Evolutionary conservation across 2,329 filamentous ascomycete species (phyloP).

Genomic region (Camillea tinctor): DNA sequence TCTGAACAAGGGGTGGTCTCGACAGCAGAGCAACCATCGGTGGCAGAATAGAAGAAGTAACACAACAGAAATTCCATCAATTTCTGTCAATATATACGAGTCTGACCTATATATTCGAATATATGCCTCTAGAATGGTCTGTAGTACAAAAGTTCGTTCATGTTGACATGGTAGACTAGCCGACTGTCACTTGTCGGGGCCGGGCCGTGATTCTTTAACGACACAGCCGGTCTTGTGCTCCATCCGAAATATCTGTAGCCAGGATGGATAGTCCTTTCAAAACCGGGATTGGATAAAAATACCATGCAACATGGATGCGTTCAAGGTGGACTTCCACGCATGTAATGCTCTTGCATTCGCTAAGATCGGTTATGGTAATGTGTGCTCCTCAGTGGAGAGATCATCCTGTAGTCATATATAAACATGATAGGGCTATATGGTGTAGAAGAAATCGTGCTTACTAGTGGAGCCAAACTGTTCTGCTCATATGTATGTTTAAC

Average conservation of each 20-base stretch:
- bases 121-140: neutral
- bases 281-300: neutral
- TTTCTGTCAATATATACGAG: neutral
- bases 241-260: neutral
- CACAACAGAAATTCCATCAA: neutral
- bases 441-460: neutral
- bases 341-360: neutral
- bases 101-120: neutral
- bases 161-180: neutral
- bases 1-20: neutral
- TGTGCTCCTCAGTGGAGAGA: neutral
- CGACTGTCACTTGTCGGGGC: neutral
- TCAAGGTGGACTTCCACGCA: neutral
- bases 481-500: neutral
- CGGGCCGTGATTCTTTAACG: neutral
- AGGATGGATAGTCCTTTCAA: neutral
- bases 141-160: neutral
- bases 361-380: neutral
- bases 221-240: neutral
- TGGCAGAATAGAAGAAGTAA: neutral
- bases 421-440: neutral
- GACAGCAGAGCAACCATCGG: neutral
- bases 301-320: neutral
- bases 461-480: neutral
- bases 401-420: neutral